Evolutionary conservation across 1,139 yeast genomes (phyloP).

Genomic region (Candida pseudoviswanathii): DNA sequence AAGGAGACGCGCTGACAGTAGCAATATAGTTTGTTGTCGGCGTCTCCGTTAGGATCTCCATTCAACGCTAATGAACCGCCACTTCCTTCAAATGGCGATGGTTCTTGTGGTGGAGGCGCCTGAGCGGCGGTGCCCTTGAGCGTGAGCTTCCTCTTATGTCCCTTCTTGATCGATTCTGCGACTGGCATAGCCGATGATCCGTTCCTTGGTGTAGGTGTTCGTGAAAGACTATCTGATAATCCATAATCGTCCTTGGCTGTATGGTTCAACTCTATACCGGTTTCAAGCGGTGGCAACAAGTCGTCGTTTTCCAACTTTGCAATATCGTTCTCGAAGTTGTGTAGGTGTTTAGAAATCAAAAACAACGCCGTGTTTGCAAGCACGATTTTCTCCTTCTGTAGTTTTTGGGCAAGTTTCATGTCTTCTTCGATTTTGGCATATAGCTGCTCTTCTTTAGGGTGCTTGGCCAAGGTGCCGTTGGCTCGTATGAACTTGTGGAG

Average conservation of each 20-base stretch:
- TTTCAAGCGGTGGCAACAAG: constrained; percentile 60
- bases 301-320: constrained; percentile 80
- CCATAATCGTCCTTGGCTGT: constrained; percentile 18
- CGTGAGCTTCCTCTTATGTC: constrained; percentile 31
- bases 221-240: constrained; percentile 28
- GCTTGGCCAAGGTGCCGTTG: constrained; percentile 78
- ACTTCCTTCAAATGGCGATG: constrained; percentile 13
- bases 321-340: constrained; percentile 73
- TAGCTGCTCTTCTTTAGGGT: constrained; percentile 78
- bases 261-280: constrained; percentile 22
- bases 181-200: constrained; percentile 16
- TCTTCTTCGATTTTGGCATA: constrained; percentile 72
- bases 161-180: constrained; percentile 18
- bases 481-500: constrained; percentile 82
- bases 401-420: constrained; percentile 55
- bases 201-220: constrained; percentile 36
- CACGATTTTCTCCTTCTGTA: constrained; percentile 78
- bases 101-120: constrained; percentile 15
- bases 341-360: constrained; percentile 71
- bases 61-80: constrained; percentile 18
- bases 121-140: constrained; percentile 10
- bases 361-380: constrained; percentile 84
- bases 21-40: constrained; percentile 68
- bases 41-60: constrained; percentile 49
- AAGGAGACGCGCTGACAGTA: constrained; percentile 83